These are phyloP conservation scores for Vanrija sp. DNA, from an alignment of 1,284 basidiomycete species.

Conservation along the genomic window DNA sequence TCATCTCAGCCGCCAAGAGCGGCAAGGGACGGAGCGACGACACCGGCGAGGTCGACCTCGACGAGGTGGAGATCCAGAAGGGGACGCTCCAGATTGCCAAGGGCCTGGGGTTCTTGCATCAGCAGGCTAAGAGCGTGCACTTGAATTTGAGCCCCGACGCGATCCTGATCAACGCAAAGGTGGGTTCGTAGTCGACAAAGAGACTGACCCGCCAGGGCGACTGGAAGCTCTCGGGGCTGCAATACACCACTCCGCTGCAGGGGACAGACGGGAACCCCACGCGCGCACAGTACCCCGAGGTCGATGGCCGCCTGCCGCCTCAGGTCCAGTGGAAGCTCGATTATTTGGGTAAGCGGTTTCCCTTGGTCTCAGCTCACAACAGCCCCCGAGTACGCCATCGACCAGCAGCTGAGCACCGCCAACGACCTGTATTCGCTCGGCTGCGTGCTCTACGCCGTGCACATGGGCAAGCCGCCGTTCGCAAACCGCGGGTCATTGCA, in stretches of 20 bases:
- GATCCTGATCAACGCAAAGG: constrained; percentile 80
- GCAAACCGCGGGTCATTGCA: constrained; percentile 79
- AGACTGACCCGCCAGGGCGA: constrained; percentile 64
- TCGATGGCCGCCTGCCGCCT: constrained; percentile 72
- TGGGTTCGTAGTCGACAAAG: constrained; percentile 49
- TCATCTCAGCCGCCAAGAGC: constrained; percentile 58
- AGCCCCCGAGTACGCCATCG: constrained; percentile 94
- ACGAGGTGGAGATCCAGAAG: constrained; percentile 78
- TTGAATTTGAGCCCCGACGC: constrained; percentile 80
- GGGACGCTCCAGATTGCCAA: constrained; percentile 91
- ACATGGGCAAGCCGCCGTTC: constrained; percentile 83
- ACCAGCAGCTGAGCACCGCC: constrained; percentile 75
- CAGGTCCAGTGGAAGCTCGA: constrained; percentile 91
- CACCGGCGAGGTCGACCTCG: constrained; percentile 73
- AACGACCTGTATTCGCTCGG: constrained; percentile 96
- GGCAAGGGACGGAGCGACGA: constrained; percentile 54
- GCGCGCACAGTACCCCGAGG: constrained; percentile 83
- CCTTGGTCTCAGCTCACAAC: constrained; percentile 1
- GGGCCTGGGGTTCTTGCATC: constrained; percentile 87
- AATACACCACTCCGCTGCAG: constrained; percentile 74
- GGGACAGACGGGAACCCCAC: constrained; percentile 67
- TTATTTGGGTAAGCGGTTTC: constrained; percentile 73
- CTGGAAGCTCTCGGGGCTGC: constrained; percentile 94
- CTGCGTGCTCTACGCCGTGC: constrained; percentile 82
- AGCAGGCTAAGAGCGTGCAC: constrained; percentile 85